Base-by-base conservation (phyloP, 1,139 yeast species). In the Pneumocystis murina region DNA sequence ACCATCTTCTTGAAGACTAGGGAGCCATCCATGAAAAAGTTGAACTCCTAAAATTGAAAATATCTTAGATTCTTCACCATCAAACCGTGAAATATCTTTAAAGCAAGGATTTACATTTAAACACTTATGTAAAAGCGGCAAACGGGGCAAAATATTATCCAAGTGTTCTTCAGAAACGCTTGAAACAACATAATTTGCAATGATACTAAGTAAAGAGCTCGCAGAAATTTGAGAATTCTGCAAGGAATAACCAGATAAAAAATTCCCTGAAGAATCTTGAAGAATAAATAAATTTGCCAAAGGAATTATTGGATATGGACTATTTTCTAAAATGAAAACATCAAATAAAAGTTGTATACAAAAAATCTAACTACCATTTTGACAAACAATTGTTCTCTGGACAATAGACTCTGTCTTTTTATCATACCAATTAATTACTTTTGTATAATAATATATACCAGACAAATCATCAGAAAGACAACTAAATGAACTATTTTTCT, bases 41-140 rank as follows among this genome's bases (percentile, higher is more conserved):
- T 76, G 76, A 2, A 80, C 75, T 58, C 76, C 76, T 68, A 77
- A 80, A n/a, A 76, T 71, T 38, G 77, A 69, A 69, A 82, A 82
- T 4, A 82, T 68, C 12, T 48, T 48, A 48, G 55, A 24, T 0
- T 77, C 72, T 70, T 79, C 69, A 63, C 78, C 82, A 3, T 73
- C 74, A 7, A 77, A 75, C 5, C 75, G 73, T n/a, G 79, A 80
- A 68, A 87, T 86, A 0, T 92, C 92, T 68, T 82, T 80, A 68
- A 91, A 82, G 43, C 80, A 77, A 0, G 95, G 91, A 70, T 89
- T 84, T 14, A 90, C 84, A 62, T 83, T 80, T 61, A 90, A 76
- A 0, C 97, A 97, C 0, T 85, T 79, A 67, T 84, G 85, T 59
- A 91, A 75, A 54, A 77, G 74, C 0, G 96, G 95, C 59, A 91